Evolutionary conservation across 2,329 filamentous ascomycete genomes (phyloP).

Genomic region (Fusarium sp.): DNA sequence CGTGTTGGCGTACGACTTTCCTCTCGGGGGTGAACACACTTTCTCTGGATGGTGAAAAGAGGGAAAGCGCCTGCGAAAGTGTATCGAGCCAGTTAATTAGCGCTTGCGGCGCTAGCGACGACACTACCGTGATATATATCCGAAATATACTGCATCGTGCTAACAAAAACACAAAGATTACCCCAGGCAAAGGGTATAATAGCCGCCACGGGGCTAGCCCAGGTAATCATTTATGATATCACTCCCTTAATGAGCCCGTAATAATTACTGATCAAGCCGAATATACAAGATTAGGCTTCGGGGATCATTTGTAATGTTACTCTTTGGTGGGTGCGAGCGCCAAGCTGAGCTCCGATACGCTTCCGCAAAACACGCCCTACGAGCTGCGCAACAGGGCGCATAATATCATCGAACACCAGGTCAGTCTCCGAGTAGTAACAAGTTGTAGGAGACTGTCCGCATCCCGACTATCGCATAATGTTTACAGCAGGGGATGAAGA

Average conservation of each 20-base stretch:
- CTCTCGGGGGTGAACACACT: slow-evolving; percentile 30
- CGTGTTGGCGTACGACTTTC: not conserved
- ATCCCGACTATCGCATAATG: not conserved
- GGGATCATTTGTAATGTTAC: not conserved
- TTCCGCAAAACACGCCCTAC: not conserved
- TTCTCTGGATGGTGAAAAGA: slow-evolving; percentile 68
- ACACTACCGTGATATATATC: slow-evolving; percentile 66
- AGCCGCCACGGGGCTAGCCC: slow-evolving; percentile 61
- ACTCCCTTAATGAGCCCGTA: not conserved
- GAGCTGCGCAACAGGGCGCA: not conserved
- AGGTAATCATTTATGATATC: not conserved
- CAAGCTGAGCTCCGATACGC: not conserved
- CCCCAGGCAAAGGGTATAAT: slow-evolving; percentile 69
- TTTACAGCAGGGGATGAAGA: not conserved
- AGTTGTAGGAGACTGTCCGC: not conserved
- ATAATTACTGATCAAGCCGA: not conserved
- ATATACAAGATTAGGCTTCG: not conserved
- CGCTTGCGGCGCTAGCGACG: slow-evolving; percentile 68
- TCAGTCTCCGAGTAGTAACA: not conserved
- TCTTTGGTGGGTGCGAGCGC: not conserved
- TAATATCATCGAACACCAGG: too few species aligned
- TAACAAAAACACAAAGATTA: slow-evolving; percentile 68
- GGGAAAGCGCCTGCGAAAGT: slow-evolving; percentile 67
- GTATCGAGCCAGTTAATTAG: slow-evolving; percentile 69
- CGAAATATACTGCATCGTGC: slow-evolving; percentile 61